Percentiles rank a stretch among this genome's conserved stretches.
Evolutionary conservation across 371 early-diverging fungal genomes (phyloP).

Genomic region (Mortierella sp.): DNA sequence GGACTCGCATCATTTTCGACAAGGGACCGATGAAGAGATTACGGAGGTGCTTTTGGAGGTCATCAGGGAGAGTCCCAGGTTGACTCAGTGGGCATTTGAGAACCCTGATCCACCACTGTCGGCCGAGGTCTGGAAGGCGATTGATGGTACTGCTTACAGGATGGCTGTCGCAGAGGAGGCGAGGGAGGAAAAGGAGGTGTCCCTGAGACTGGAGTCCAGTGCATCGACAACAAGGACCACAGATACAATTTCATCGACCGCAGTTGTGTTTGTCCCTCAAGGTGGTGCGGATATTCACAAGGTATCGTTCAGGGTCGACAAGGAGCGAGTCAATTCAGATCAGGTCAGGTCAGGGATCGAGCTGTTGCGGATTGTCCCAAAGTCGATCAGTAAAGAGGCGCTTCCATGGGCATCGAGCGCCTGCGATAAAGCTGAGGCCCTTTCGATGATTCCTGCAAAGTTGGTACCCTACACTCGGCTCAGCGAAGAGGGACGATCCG

Average conservation of each 20-base stretch:
- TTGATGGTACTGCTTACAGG: not conserved
- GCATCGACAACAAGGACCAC: not conserved
- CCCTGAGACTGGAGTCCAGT: not conserved
- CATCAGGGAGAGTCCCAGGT: slow-evolving; percentile 9
- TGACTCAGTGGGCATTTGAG: slow-evolving; percentile 12
- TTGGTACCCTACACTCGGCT: not conserved
- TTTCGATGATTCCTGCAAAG: slow-evolving; percentile 4
- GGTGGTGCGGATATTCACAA: slow-evolving; percentile 5
- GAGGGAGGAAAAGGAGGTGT: not conserved
- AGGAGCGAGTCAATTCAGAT: not conserved
- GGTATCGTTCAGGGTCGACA: slow-evolving; percentile 5
- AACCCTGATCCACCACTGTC: slow-evolving; percentile 2
- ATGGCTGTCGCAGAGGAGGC: not conserved
- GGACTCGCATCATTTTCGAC: not conserved
- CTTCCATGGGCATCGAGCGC: not conserved
- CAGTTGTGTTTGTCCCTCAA: slow-evolving; percentile 4
- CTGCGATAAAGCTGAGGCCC: not conserved
- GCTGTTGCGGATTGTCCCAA: not conserved
- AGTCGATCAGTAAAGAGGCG: not conserved
- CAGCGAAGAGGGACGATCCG: not conserved
- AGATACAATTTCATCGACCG: not conserved
- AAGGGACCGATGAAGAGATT: slow-evolving; percentile 9
- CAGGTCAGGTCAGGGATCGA: slow-evolving; percentile 5
- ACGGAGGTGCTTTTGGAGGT: slow-evolving; percentile 6
- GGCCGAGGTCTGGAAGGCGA: slow-evolving; percentile 9